phyloP scores from a whole-genome alignment of 1,284 basidiomycete species.

The Cerrena zonata region DNA sequence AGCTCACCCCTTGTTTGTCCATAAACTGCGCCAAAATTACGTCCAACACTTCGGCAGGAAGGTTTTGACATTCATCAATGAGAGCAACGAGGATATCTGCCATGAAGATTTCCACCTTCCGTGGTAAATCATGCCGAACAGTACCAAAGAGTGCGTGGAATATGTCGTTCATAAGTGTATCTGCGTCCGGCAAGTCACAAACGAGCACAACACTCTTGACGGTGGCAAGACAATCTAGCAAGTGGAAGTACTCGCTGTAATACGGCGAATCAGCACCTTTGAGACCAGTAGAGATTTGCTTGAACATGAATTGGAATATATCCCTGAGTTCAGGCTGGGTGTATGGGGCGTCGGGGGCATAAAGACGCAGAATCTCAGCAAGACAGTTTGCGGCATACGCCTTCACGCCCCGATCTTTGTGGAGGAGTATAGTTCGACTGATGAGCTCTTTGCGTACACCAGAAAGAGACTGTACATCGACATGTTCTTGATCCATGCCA shows the following conservation, averaged over 20 bases:
- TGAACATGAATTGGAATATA: constrained; percentile 92
- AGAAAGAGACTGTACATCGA: constrained; percentile 71
- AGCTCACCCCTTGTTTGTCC: constrained; percentile 63
- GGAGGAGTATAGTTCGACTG: constrained; percentile 73
- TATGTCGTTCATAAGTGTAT: constrained; percentile 79
- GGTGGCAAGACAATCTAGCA: constrained; percentile 85
- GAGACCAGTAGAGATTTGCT: constrained; percentile 74
- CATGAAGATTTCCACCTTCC: constrained; percentile 85
- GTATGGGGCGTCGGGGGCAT: constrained; percentile 96
- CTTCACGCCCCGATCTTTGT: constrained; percentile 93
- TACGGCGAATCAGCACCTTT: constrained; percentile 68
- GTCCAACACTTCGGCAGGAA: constrained; percentile 79
- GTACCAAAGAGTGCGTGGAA: constrained; percentile 82
- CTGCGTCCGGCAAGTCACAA: constrained; percentile 82
- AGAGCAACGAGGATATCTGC: constrained; percentile 85
- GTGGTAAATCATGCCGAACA: constrained; percentile 76
- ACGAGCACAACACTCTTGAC: constrained; percentile 94
- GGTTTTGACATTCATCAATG: constrained; percentile 75
- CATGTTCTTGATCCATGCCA: constrained; percentile 80
- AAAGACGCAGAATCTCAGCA: constrained; percentile 87
- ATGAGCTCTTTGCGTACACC: constrained; percentile 77
- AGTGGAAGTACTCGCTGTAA: constrained; percentile 86
- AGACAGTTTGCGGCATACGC: constrained; percentile 91
- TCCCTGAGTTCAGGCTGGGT: constrained; percentile 82
- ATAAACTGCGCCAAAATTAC: constrained; percentile 81